Percentiles rank a stretch among this genome's conserved stretches.
Evolutionary conservation across 1,284 basidiomycete genomes (phyloP).

Genomic region (Trametes hirsuta): DNA sequence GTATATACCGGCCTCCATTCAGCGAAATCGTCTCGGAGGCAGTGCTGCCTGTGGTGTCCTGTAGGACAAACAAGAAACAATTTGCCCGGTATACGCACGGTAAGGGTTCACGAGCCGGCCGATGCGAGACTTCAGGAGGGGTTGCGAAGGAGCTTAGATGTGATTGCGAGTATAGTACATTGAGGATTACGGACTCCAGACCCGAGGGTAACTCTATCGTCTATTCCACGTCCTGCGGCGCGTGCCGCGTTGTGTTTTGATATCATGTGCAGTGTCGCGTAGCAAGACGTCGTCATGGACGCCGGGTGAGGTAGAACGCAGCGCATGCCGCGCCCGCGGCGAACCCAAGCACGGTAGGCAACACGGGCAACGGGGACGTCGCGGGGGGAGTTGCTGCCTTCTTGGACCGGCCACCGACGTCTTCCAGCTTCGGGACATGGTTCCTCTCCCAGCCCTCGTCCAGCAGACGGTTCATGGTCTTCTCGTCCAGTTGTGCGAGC

Average conservation of each 20-base stretch:
- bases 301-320: constrained; percentile 26
- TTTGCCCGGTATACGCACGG: not conserved
- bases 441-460: constrained; percentile 74
- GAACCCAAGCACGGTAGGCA: constrained; percentile 39
- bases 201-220: constrained; percentile 12
- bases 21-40: too few species aligned
- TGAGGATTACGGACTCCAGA: constrained; percentile 13
- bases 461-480: constrained; percentile 59
- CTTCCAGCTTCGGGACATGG: constrained; percentile 50
- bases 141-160: not conserved
- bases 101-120: not conserved
- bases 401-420: constrained; percentile 42
- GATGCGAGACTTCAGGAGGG: not conserved
- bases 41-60: too few species aligned
- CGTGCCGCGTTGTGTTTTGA: constrained; percentile 2
- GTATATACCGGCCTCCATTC: not conserved
- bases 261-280: not conserved
- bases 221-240: constrained; percentile 2
- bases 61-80: too few species aligned
- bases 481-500: constrained; percentile 67
- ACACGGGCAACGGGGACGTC: constrained; percentile 9
- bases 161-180: constrained; percentile 14
- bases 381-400: constrained; percentile 12
- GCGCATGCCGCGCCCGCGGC: constrained; percentile 37
- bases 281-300: constrained; percentile 6